Evolutionary conservation across 1,284 basidiomycete species (phyloP).

Genomic region (Violaceomyces palustris): DNA sequence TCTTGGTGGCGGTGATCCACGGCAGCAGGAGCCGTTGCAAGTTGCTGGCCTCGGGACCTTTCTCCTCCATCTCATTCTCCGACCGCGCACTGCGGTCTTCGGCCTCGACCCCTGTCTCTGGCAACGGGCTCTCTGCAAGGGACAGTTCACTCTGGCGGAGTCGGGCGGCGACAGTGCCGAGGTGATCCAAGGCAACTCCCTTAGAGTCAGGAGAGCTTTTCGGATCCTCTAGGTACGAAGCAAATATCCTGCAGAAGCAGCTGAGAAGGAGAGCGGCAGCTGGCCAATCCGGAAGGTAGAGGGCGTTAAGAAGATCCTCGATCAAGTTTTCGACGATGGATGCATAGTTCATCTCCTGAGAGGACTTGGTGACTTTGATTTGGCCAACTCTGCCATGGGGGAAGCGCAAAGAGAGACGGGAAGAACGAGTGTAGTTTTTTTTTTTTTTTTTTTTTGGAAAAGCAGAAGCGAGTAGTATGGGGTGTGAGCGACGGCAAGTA

Average conservation of each 20-base stretch:
- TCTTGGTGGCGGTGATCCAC: too few relatives aligned
- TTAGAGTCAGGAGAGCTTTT: slow-evolving; percentile 62
- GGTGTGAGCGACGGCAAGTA: too few relatives aligned
- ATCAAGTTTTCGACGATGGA: slow-evolving; percentile 84
- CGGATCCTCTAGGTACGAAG: slow-evolving; percentile 62
- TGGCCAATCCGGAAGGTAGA: slow-evolving; percentile 96
- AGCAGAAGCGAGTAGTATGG: too few relatives aligned
- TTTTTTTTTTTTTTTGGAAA: too few relatives aligned
- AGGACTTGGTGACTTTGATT: slow-evolving; percentile 35
- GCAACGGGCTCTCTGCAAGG: not conserved
- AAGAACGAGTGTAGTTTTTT: too few relatives aligned
- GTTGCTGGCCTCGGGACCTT: too few relatives aligned
- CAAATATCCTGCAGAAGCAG: slow-evolving; percentile 36
- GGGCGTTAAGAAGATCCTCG: slow-evolving; percentile 76
- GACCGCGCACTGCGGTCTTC: too few relatives aligned
- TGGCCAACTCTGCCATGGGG: slow-evolving; percentile 31
- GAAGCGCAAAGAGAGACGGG: too few relatives aligned
- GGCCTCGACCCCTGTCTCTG: too few relatives aligned
- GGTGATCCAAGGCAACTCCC: slow-evolving; percentile 81
- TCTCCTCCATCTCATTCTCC: too few relatives aligned
- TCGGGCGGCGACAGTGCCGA: slow-evolving; percentile 81
- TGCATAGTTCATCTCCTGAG: slow-evolving; percentile 60
- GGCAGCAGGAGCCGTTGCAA: too few relatives aligned
- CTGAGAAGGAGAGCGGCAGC: slow-evolving; percentile 69
- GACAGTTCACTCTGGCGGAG: slow-evolving; percentile 57